Percentiles rank a stretch among this genome's conserved stretches.
Evolutionary conservation across 139 green algal genomes (phyloP).

Genomic region (Chlamydomonas asymmetrica): DNA sequence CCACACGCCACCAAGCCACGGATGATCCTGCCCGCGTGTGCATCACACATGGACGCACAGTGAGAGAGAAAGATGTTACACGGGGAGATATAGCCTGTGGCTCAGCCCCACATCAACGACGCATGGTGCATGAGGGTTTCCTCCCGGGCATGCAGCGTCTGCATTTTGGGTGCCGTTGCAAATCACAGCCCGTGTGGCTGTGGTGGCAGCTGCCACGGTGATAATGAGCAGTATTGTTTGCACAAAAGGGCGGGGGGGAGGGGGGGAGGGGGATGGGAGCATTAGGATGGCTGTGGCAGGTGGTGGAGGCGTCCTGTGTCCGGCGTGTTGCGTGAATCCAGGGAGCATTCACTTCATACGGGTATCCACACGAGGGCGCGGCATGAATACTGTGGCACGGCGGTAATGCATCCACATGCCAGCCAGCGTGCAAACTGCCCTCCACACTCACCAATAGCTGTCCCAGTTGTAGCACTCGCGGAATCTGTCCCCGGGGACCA

Average conservation of each 20-base stretch:
- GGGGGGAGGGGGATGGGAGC: too few species aligned
- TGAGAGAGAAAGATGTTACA: conserved; percentile 35
- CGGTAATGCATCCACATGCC: background rate
- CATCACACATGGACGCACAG: conserved; percentile 69
- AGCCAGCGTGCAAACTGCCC: background rate
- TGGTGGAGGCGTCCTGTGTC: background rate
- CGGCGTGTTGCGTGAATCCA: background rate
- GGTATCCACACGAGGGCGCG: too few species aligned
- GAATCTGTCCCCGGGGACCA: conserved; percentile 87
- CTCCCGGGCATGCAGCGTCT: too few species aligned
- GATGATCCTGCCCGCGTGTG: conserved; percentile 88
- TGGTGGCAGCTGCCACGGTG: too few species aligned
- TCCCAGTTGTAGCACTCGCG: conserved; percentile 91
- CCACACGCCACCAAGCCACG: conserved; percentile 78
- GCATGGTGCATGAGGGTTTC: background rate
- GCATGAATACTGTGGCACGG: too few species aligned
- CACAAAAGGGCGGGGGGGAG: too few species aligned
- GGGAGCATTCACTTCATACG: background rate
- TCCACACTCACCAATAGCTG: conserved; percentile 55
- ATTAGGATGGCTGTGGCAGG: background rate
- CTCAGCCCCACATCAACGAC: background rate
- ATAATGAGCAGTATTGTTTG: too few species aligned
- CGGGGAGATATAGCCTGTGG: background rate
- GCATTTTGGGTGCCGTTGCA: too few species aligned
- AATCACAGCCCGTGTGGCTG: too few species aligned